Base-by-base conservation (phyloP, 2,329 filamentous ascomycete genomes). In the Dothideomycetes sp. region DNA sequence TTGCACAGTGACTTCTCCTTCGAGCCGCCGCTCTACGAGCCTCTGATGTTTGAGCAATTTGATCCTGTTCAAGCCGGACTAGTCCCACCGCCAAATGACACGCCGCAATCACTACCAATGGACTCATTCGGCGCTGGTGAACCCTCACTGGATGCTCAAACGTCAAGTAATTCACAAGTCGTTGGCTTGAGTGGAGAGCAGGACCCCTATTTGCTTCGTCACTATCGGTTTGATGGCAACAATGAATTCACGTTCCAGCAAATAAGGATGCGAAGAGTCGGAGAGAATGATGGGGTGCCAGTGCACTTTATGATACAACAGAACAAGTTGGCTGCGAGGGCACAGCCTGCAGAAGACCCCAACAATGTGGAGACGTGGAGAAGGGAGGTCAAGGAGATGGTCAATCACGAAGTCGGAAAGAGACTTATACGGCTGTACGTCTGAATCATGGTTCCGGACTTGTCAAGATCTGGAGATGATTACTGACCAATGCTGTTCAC, bases 351-450 rank as follows among this genome's bases (percentile, higher is more conserved):
- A n/a, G 48, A 56, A 19, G 47, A 46, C 24, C 33, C 41, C 2
- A 48, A 52, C 19, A 45, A 38, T 1, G 34, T 51, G 14, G 48
- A 58, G 4, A 46, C 44, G 12, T 55, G 51, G 24, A 52, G 56
- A 34, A 40, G 43, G 10, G 52, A 58, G 24, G 36, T 61, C 10
- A 54, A 54, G 16, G 44, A 50, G 0, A 55, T 60, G 41, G 49
- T 61, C 3, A 47, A 45, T 31, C 44, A 54, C 5, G 47, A 52
- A 5, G 50, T 53, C 11, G 61, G 61, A 19, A 54, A 59, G 34
- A 49, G 62, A 35, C 52, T 67, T 5, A 55, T 66, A 19, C 52
- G 53, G 11, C 52, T 66, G 10, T 62, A 43, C 17, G 44, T 44
- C n/a, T n/a, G n/a, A n/a, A n/a, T n/a, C n/a, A n/a, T n/a, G n/a